phyloP scores from a whole-genome alignment of 2,329 filamentous ascomycete species.

The Neonectria hederae region DNA sequence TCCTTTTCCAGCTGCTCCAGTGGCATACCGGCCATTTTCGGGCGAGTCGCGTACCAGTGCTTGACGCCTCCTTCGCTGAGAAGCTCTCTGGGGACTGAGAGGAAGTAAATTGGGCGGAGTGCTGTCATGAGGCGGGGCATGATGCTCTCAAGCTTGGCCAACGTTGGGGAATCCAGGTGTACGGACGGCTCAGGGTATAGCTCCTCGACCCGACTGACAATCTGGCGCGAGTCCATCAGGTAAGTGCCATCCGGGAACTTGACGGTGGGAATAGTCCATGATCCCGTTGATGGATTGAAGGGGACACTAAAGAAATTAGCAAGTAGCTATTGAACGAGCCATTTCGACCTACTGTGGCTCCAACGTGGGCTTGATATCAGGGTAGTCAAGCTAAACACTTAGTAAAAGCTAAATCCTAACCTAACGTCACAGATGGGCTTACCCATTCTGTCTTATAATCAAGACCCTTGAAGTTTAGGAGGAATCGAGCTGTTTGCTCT shows the following conservation, averaged over 20 bases:
- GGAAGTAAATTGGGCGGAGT: slow-evolving; percentile 55
- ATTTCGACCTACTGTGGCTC: slow-evolving; percentile 58
- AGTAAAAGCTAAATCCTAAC: not conserved
- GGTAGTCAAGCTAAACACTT: slow-evolving; percentile 65
- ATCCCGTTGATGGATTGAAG: slow-evolving; percentile 34
- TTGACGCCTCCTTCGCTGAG: slow-evolving; percentile 60
- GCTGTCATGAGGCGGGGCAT: slow-evolving; percentile 45
- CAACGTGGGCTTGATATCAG: slow-evolving; percentile 67
- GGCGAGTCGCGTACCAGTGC: slow-evolving; percentile 67
- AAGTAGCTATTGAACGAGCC: not conserved
- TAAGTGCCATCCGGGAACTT: slow-evolving; percentile 64
- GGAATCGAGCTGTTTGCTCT: slow-evolving; percentile 63
- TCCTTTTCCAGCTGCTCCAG: slow-evolving; percentile 60
- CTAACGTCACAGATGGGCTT: not conserved
- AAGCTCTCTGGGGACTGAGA: slow-evolving; percentile 58
- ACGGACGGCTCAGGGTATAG: slow-evolving; percentile 66
- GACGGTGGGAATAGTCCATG: slow-evolving; percentile 59
- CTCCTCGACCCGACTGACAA: slow-evolving; percentile 67
- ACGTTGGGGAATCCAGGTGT: slow-evolving; percentile 63
- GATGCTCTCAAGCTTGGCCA: slow-evolving; percentile 55
- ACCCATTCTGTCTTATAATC: slow-evolving; percentile 75
- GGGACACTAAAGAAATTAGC: slow-evolving; percentile 23
- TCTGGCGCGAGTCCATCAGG: slow-evolving; percentile 71
- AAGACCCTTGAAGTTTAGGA: slow-evolving; percentile 73
- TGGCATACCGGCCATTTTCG: slow-evolving; percentile 59